Evolutionary conservation across 768 basidiomycete species (phyloP).

Genomic region (Kwoniella europaea): DNA sequence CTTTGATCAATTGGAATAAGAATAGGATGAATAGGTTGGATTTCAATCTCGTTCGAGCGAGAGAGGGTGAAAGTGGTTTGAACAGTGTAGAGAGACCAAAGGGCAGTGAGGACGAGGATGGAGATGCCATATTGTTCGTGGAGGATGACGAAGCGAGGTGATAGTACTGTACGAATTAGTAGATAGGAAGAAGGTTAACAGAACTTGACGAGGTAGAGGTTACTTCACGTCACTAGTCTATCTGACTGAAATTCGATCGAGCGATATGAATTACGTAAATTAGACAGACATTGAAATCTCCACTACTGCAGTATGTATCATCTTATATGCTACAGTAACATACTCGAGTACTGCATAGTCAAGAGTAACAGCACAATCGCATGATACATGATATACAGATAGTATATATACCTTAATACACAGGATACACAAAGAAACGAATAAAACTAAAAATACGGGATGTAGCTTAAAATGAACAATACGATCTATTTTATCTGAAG

Average conservation of each 20-base stretch:
- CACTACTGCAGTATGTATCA: too few relatives aligned
- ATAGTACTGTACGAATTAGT: too few relatives aligned
- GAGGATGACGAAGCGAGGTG: too few relatives aligned
- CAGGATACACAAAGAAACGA: not conserved
- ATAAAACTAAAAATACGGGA: not conserved
- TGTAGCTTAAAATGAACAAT: not conserved
- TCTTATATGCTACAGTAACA: too few relatives aligned
- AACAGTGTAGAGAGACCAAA: conserved; percentile 20
- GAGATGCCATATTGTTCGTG: not conserved
- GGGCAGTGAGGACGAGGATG: conserved; percentile 10
- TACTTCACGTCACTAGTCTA: too few relatives aligned
- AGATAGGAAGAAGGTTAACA: too few relatives aligned
- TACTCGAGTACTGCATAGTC: too few relatives aligned
- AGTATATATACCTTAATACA: not conserved
- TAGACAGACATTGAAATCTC: too few relatives aligned
- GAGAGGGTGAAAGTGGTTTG: conserved; percentile 24
- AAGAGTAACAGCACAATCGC: not conserved
- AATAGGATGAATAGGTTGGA: conserved; percentile 44
- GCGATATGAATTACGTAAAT: not conserved
- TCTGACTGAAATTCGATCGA: not conserved
- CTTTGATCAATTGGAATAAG: conserved; percentile 22
- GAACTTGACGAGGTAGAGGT: too few relatives aligned
- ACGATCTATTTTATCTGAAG: not conserved
- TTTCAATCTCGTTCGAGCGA: conserved; percentile 41
- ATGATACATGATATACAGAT: not conserved